Evolutionary conservation across 441 rosid genomes (phyloP).

Genomic region (Lepidium campestre): DNA sequence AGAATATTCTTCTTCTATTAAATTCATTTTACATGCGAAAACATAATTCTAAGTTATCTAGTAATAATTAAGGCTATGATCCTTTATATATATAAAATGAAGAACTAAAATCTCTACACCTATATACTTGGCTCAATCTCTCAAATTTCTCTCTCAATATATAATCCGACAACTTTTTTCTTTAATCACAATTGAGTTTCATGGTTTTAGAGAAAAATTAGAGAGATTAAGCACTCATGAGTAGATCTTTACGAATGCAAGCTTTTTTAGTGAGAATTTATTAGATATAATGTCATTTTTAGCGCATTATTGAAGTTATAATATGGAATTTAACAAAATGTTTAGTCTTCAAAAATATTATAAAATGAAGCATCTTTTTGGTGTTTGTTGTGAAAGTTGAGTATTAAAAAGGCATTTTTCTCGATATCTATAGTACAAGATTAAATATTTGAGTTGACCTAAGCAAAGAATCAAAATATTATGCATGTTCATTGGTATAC

Average conservation of each 20-base stretch:
- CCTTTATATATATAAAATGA: background rate
- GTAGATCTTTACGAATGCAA: background rate
- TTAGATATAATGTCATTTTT: background rate
- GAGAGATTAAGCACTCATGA: background rate
- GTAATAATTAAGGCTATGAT: background rate
- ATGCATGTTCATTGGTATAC: constrained; percentile 26
- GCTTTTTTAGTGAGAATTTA: background rate
- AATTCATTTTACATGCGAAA: no score
- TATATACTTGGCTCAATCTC: background rate
- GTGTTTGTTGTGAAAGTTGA: background rate
- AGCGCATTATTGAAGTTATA: no score
- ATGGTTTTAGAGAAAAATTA: background rate
- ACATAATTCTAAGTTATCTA: background rate
- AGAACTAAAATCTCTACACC: background rate
- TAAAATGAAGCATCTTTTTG: background rate
- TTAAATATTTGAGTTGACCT: constrained; percentile 16
- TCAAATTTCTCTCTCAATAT: background rate
- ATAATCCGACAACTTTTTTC: background rate
- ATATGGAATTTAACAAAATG: background rate
- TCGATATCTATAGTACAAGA: background rate
- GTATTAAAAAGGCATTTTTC: background rate
- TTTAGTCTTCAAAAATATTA: background rate
- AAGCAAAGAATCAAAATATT: constrained; percentile 10
- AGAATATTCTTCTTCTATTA: background rate
- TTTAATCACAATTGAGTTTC: background rate